phyloP scores from a whole-genome alignment of 2,329 filamentous ascomycete genomes.

The Lasiodiplodia sp. region DNA sequence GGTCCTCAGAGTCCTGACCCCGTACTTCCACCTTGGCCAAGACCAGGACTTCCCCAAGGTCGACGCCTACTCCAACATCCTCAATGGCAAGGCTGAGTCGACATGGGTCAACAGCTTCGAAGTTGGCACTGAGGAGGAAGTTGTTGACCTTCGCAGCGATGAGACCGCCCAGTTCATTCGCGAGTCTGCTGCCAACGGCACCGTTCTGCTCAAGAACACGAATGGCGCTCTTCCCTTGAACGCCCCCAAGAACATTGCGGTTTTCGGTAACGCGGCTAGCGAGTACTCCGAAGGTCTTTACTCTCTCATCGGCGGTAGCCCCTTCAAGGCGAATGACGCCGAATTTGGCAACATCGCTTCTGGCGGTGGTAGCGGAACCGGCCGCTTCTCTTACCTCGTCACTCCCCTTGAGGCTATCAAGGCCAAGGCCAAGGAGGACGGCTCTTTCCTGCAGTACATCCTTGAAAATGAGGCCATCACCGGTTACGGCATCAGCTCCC shows the following conservation, averaged over 20 bases:
- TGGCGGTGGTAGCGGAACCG: constrained; percentile 53
- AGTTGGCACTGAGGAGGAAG: constrained; percentile 35
- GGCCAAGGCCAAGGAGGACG: constrained; percentile 23
- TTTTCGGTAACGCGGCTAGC: constrained; percentile 60
- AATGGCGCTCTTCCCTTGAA: constrained; percentile 60
- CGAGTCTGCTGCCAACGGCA: constrained; percentile 50
- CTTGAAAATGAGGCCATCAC: constrained; percentile 25
- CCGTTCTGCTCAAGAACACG: constrained; percentile 58
- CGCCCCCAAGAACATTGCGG: constrained; percentile 55
- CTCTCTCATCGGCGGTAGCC: constrained; percentile 7
- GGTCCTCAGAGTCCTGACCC: constrained; percentile 55
- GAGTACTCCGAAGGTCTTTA: constrained; percentile 59
- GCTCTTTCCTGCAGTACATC: constrained; percentile 26
- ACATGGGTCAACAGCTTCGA: constrained; percentile 43
- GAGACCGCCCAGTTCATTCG: constrained; percentile 47
- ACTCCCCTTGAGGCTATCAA: constrained; percentile 54
- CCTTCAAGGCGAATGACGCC: constrained; percentile 33
- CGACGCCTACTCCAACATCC: constrained; percentile 37
- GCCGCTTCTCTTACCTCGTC: constrained; percentile 48
- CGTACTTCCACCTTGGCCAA: constrained; percentile 56
- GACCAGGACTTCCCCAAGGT: constrained; percentile 50
- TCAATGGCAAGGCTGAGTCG: constrained; percentile 32
- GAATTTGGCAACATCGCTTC: constrained; percentile 53
- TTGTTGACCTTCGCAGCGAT: constrained; percentile 41
- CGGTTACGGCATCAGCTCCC: constrained; percentile 33